Percentiles rank a stretch among this genome's conserved stretches.
Evolutionary conservation across 2,329 filamentous ascomycete species (phyloP).

Genomic region (Ceratocystis huliohia): DNA sequence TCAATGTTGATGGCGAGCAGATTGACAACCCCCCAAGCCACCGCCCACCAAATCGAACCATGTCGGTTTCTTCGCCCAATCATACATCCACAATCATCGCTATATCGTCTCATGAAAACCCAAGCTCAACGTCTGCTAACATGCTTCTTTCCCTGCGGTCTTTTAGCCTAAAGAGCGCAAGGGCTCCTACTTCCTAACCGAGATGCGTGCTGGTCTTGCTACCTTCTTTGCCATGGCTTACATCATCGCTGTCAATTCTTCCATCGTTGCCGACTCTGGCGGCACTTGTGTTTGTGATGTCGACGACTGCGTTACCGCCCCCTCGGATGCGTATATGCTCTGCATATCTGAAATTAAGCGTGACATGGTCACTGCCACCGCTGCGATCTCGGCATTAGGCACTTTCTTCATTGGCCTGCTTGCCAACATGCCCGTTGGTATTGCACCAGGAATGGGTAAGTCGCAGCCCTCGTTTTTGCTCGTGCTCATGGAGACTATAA

Average conservation of each 20-base stretch:
- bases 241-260: slow-evolving; percentile 42
- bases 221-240: slow-evolving; percentile 58
- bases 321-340: slow-evolving; percentile 40
- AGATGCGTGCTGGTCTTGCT: slow-evolving; percentile 69
- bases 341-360: slow-evolving; percentile 55
- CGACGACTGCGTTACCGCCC: slow-evolving; percentile 23
- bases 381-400: slow-evolving; percentile 65
- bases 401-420: slow-evolving; percentile 76
- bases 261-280: slow-evolving; percentile 49
- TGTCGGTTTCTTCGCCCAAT: not conserved
- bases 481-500: too few relatives aligned
- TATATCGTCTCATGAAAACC: not conserved
- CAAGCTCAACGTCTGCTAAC: not conserved
- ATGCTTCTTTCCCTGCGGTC: not conserved
- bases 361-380: slow-evolving; percentile 73
- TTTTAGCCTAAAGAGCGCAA: slow-evolving; percentile 54
- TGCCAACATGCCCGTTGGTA: slow-evolving; percentile 50
- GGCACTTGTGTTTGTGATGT: slow-evolving; percentile 59
- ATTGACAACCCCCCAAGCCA: not conserved
- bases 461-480: not conserved
- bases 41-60: not conserved
- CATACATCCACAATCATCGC: not conserved
- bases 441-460: slow-evolving; percentile 34
- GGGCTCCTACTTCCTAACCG: slow-evolving; percentile 67
- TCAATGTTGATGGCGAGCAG: too few relatives aligned